Evolutionary conservation across 805 yeast genomes (phyloP), one percentile per base, ranked within the genome.

Genomic region (Metschnikowia gruessii): DNA sequence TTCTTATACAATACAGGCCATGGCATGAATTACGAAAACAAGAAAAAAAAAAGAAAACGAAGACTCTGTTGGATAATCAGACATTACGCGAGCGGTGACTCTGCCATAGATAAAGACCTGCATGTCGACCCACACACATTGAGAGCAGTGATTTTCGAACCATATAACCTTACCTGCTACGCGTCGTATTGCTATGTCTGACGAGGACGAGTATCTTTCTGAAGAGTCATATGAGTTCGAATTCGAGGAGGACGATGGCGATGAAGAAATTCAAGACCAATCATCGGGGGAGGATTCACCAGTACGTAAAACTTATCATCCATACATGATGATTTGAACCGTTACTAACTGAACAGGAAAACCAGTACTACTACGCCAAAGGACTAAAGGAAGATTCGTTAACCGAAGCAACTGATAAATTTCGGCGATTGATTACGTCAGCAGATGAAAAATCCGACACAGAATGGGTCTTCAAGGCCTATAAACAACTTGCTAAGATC

Each of bases 201-300:
- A 69, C 42, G 71, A 67, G 28, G 66, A 63, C 19, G 70, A 64
- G 19, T 68, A 52, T 51, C 54, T 57, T 15, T 68, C 70, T 1
- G 72, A 70, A 42, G 75, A 69, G 48, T 68, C 72, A 19, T 69
- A 68, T 45, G 74, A 70, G 43, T 69, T 69, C 42, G 75, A 70
- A 45, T 69, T 69, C 39, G 60, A 45, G 29, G 49, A 45, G 15
- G 49, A 45, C 26, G 66, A 62, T 10, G 63, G 63, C n/a, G 68
- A 61, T 10, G 69, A 61, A 17, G 66, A 61, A 21, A 60, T 58
- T 28, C 66, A 58, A 15, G 56, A 52, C 18, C 58, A 62, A 13
- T 61, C 57, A 3, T 4, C 18, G 3, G 36, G 32, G 17, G 45
- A 36, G 33, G 61, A 62, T 16, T 49, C 55, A 4, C 57, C 55